Evolutionary conservation across 129 eudicot species (phyloP).

Genomic region (Flaveria brownii): DNA sequence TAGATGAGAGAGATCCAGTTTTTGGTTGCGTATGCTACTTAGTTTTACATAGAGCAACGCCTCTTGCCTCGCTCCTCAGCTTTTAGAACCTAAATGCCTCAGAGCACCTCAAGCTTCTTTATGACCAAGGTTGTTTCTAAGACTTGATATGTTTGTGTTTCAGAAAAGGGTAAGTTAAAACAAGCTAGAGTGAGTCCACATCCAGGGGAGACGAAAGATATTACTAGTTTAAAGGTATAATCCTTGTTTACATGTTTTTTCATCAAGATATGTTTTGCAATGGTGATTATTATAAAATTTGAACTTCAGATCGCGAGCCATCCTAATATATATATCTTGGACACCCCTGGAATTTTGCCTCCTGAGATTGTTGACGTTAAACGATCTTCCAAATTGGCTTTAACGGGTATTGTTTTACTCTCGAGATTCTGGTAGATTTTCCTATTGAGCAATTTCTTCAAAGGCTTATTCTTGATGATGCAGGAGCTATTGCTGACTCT

Average conservation of each 20-base stretch:
- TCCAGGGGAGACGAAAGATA: slow-evolving; percentile 74
- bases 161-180: slow-evolving; percentile 86
- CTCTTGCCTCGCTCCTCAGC: too few species aligned
- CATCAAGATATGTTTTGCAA: not conserved
- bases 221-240: slow-evolving; percentile 74
- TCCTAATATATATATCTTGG: slow-evolving; percentile 78
- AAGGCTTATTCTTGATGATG: slow-evolving; percentile 21
- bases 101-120: too few species aligned
- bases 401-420: slow-evolving; percentile 51
- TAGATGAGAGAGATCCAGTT: too few species aligned
- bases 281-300: slow-evolving; percentile 15
- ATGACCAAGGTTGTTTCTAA: slow-evolving; percentile 4
- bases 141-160: slow-evolving; percentile 20
- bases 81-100: too few species aligned
- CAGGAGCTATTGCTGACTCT: slow-evolving; percentile 63
- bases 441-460: not conserved
- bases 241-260: slow-evolving; percentile 8
- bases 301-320: slow-evolving; percentile 76
- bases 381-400: slow-evolving; percentile 72
- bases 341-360: slow-evolving; percentile 87
- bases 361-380: slow-evolving; percentile 56
- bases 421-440: not conserved
- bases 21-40: too few species aligned
- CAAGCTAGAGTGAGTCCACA: slow-evolving; percentile 71
- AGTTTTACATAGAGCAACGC: too few species aligned